These are phyloP conservation scores for Medicago lupulina DNA, from an alignment of 306 rosid species.

Conservation along the genomic window DNA sequence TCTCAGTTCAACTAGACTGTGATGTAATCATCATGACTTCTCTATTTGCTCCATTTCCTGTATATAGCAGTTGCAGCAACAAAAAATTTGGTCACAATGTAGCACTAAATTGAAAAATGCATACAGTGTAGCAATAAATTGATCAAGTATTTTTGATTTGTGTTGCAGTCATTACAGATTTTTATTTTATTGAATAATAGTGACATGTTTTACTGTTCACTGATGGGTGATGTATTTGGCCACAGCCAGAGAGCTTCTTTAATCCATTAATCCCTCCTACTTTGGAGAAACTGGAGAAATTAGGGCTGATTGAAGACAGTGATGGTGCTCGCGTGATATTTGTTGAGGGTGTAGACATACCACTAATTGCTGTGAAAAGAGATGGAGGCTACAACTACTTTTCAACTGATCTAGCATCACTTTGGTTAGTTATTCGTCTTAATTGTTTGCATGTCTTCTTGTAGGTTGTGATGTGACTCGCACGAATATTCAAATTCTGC, in stretches of 20 bases:
- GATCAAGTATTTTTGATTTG: background rate
- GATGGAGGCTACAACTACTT: slow-evolving; percentile 94
- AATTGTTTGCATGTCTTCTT: background rate
- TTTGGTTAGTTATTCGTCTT: slow-evolving; percentile 61
- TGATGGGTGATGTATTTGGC: slow-evolving; percentile 38
- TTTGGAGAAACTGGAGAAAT: slow-evolving; percentile 62
- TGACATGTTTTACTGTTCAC: slow-evolving; percentile 2
- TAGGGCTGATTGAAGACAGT: slow-evolving; percentile 74
- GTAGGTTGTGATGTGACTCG: background rate
- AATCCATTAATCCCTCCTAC: slow-evolving; percentile 70
- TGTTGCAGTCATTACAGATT: background rate
- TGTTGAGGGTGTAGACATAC: slow-evolving; percentile 70
- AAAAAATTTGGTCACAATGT: background rate
- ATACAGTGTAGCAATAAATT: background rate
- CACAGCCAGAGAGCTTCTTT: slow-evolving; percentile 91
- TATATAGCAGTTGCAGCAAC: slow-evolving; percentile 5
- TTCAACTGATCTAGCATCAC: slow-evolving; percentile 83
- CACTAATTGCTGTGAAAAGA: slow-evolving; percentile 92
- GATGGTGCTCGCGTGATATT: slow-evolving; percentile 88
- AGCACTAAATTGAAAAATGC: background rate
- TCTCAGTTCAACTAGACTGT: background rate
- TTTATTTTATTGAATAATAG: slow-evolving; percentile 2
- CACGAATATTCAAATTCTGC: slow-evolving; percentile 20
- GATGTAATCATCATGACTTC: background rate
- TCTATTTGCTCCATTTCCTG: background rate